Conservation (phyloP, 2,329 filamentous ascomycete genomes). For the Fusarium falciforme region DNA sequence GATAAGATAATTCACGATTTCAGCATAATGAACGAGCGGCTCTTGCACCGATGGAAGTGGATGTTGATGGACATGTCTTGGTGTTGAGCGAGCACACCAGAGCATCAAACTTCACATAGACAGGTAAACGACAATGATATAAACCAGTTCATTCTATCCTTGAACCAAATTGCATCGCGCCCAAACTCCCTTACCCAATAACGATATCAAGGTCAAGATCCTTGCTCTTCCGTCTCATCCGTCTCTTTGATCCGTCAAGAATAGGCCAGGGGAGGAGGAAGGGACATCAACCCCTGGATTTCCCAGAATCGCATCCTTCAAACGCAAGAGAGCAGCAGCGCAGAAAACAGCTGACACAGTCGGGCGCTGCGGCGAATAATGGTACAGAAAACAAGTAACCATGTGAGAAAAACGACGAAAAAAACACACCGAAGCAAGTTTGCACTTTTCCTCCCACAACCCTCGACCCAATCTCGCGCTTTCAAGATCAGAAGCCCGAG, state of each 20-base stretch:
- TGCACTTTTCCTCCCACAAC: slow-evolving; percentile 5
- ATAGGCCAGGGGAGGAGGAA: slow-evolving; percentile 2
- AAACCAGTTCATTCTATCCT: slow-evolving; percentile 40
- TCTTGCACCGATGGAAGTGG: neutral
- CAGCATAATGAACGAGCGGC: slow-evolving; percentile 3
- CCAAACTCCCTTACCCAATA: slow-evolving; percentile 40
- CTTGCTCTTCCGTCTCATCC: slow-evolving; percentile 21
- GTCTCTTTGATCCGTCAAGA: slow-evolving; percentile 12
- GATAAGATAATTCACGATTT: slow-evolving; percentile 36
- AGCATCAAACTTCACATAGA: neutral
- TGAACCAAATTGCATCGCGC: slow-evolving; percentile 32
- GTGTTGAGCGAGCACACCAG: too few relatives aligned
- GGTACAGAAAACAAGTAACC: slow-evolving; percentile 33
- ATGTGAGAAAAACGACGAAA: slow-evolving; percentile 12
- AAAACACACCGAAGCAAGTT: slow-evolving; percentile 17
- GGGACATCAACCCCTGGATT: neutral
- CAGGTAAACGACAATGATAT: neutral
- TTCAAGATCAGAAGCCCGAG: slow-evolving; percentile 6
- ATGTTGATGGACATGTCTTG: neutral
- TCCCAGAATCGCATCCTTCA: slow-evolving; percentile 15
- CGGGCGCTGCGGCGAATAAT: slow-evolving; percentile 21
- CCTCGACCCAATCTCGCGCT: neutral
- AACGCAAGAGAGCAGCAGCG: slow-evolving; percentile 14
- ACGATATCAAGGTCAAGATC: slow-evolving; percentile 32
- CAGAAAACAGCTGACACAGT: neutral